Base-by-base conservation (phyloP, 78 protist genomes). In the Chrysochromulina parva region DNA sequence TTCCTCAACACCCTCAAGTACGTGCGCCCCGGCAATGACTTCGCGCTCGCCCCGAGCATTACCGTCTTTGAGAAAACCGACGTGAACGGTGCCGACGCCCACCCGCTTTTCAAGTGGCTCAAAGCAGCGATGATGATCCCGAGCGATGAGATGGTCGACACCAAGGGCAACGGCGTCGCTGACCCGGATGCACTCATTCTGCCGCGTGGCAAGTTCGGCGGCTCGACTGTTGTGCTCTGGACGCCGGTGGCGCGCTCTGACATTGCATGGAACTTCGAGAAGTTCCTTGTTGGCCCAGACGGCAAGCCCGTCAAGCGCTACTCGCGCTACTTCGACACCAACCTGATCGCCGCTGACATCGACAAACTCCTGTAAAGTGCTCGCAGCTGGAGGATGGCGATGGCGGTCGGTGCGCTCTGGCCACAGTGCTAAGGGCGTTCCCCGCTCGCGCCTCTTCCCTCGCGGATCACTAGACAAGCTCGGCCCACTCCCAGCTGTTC, bases 241-340 rank as follows among this genome's bases (percentile, higher is more conserved):
- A 80, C 84, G 1, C 94, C 94, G 47, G 88, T 92, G 14, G 17
- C 62, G 5, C 74, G 54, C 53, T 81, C 84, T 28, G 95, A 93
- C 86, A 85, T 93, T 76, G 81, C 84, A 24, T 93, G 95, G 95
- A 93, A 93, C 62, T 93, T 93, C 47, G 92, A 57, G 50, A 93
- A 93, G 90, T 93, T 90, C 89, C 53, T 93, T 16, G 28, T 93
- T 1, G 66, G 74, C 20, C 13, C 14, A 3, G 60, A 78, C 22
- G 95, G 95, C 52, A 9, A 85, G 60, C 47, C 82, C 24, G 82
- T 69, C 62, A 55, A 53, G 82, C 53, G 92, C 50, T 93, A 93
- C 87, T 53, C 80, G 20, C 90, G 92, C 80, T 59, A 88, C 28
- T 80, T 55, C 58, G 7, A 11, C 14, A 84, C 93, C 52, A 6